Percentiles rank a stretch among this genome's conserved stretches.
Evolutionary conservation across 1,284 basidiomycete genomes (phyloP).

Genomic region (Puccinia polysora): DNA sequence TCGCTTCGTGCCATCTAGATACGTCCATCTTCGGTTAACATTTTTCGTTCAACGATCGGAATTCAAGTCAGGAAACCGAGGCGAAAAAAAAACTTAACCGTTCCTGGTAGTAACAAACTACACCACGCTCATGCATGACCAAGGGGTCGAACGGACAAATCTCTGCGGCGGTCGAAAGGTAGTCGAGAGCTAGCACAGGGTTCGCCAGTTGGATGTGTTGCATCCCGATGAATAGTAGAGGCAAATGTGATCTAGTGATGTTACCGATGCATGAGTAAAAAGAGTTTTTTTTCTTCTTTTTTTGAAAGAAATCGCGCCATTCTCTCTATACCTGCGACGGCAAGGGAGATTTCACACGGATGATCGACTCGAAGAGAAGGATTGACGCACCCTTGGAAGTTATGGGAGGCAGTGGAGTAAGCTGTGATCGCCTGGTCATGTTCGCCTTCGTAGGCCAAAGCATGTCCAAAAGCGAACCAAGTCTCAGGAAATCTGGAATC

Average conservation of each 20-base stretch:
- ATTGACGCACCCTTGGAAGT: slow-evolving; percentile 76
- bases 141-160: slow-evolving; percentile 83
- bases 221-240: slow-evolving; percentile 94
- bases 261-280: slow-evolving; percentile 43
- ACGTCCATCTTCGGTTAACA: not conserved
- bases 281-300: not conserved
- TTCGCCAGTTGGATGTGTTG: slow-evolving; percentile 90
- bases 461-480: slow-evolving; percentile 97
- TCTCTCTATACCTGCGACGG: not conserved
- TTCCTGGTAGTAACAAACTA: slow-evolving; percentile 80
- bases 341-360: too few relatives aligned
- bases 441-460: slow-evolving; percentile 92
- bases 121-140: slow-evolving; percentile 84
- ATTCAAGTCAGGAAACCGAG: not conserved
- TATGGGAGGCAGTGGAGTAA: slow-evolving; percentile 88
- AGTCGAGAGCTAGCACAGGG: slow-evolving; percentile 74
- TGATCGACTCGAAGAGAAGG: not conserved
- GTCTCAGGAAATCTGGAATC: slow-evolving; percentile 92
- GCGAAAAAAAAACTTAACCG: slow-evolving; percentile 59
- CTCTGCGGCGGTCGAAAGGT: slow-evolving; percentile 70
- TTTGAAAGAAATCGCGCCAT: slow-evolving; percentile 14
- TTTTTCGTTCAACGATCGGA: not conserved
- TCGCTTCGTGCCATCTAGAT: slow-evolving; percentile 65
- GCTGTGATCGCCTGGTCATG: slow-evolving; percentile 97
- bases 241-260: slow-evolving; percentile 72